Percentiles rank a stretch among this genome's conserved stretches.
Evolutionary conservation across 2,329 filamentous ascomycete genomes (phyloP).

Genomic region (Polychaeton citri): DNA sequence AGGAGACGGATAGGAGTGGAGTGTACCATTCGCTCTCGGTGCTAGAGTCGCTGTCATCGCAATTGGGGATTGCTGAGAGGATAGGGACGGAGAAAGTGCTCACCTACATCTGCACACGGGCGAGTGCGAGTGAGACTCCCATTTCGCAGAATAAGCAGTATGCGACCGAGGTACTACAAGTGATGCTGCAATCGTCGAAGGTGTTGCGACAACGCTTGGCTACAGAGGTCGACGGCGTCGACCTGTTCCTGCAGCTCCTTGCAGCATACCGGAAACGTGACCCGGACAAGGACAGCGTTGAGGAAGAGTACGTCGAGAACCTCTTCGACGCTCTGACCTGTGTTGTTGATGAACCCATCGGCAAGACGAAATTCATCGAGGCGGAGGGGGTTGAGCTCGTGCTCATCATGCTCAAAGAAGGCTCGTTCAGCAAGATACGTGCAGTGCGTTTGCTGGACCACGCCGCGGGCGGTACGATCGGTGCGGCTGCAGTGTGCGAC

Average conservation of each 20-base stretch:
- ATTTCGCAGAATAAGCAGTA: conserved; percentile 92
- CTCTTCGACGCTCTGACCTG: conserved; percentile 78
- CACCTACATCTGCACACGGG: conserved; percentile 63
- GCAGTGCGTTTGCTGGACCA: conserved; percentile 78
- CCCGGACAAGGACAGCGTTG: conserved; percentile 70
- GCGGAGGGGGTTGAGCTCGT: conserved; percentile 86
- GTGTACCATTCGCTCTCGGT: conserved; percentile 75
- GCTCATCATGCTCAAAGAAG: conserved; percentile 82
- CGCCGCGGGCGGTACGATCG: conserved; percentile 46
- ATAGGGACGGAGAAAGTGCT: conserved; percentile 61
- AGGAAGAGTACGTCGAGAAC: conserved; percentile 93
- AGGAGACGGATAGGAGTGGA: conserved; percentile 62
- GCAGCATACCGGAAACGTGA: conserved; percentile 77
- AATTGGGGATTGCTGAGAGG: conserved; percentile 52
- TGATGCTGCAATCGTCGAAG: conserved; percentile 64
- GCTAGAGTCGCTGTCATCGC: conserved; percentile 73
- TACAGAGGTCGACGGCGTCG: conserved; percentile 49
- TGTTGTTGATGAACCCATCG: conserved; percentile 58
- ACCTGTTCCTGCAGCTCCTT: conserved; percentile 68
- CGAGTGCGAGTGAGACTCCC: conserved; percentile 52
- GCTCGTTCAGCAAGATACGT: conserved; percentile 63
- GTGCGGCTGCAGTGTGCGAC: conserved; percentile 51
- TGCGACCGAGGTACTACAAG: conserved; percentile 78
- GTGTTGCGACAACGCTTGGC: conserved; percentile 52
- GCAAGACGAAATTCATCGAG: conserved; percentile 71